Base-by-base conservation (phyloP, 192 early-diverging fungal species). In the Coemansia pectinata region DNA sequence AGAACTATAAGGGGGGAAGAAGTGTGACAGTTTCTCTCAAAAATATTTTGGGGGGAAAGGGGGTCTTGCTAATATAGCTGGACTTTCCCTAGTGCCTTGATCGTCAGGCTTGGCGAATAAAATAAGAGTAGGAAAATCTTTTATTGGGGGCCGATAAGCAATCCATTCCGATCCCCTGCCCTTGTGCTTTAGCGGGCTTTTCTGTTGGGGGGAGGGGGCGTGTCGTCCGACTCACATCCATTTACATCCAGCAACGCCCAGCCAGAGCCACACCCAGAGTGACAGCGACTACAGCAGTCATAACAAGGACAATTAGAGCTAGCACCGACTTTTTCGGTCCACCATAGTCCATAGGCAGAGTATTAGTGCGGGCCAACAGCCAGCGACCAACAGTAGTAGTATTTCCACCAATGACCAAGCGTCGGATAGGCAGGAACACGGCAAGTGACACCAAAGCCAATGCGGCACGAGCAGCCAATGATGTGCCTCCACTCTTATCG, bases 401-500 rank as follows among this genome's bases (percentile, higher is more conserved):
- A 11, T 23, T 59, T 11, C 42, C 21, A 19, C 70, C 80, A 69
- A 83, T 41, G 9, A 72, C 67, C 53, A 78, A 48, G 14, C 76
- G 81, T 3, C 81, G 72, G 64, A 78, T 64, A 7, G 81, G 81
- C 48, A 83, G 66, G 48, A 75, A 73, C 41, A 67, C 64, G 52
- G 81, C 76, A 71, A 67, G 47, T 44, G 33, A 45, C 27, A 70
- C 42, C 44, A 34, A 29, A 3, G 17, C 23, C 5, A 17, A 21
- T 12, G 62, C 42, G 52, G 41, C 27, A 12, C 19, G 14, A 1
- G 57, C 65, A 23, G 33, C 31, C 31, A 47, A 19, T 23, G 57
- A 58, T 25, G 31, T 40, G 15, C 6, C n/a, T 5, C 33, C 57
- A n/a, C 63, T 15, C n/a, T 14, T 33, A 42, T 41, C 59, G 15